Base-by-base conservation (phyloP, 306 rosid genomes). In the Coriaria nepalensis region DNA sequence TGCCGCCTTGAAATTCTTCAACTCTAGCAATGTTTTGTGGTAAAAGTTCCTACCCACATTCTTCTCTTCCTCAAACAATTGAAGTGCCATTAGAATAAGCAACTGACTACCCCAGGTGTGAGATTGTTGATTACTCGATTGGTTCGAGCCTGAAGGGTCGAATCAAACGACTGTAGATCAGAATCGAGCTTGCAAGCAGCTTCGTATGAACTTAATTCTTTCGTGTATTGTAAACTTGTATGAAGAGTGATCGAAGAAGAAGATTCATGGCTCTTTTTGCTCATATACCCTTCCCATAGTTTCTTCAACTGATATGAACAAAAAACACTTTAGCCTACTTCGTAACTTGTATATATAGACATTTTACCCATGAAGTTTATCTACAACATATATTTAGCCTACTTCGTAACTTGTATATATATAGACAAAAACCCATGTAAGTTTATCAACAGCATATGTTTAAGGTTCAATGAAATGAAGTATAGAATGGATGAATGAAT, bases 121-220 rank as follows among this genome's bases (percentile, higher is more conserved):
- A 90, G 81, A 5, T 84, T 68, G 50, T 67, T 84, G 70, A 90
- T 90, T n/a, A 79, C 82, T 49, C 69, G 84, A 48, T 77, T 71
- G 44, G 95, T 90, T 15, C 97, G 74, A 8, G 81, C 59, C 47
- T 79, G 95, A 45, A 90, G 77, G 5, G 61, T 70, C 50, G 68
- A 61, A 68, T 90, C 95, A 44, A 90, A 90, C 33, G 80, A 60
- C 37, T 77, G 93, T 70, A 79, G 60, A 50, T 81, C 97, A 15
- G 75, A 43, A 53, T 90, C 97, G 6, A 61, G 48, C 70, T 64
- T 78, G 72, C 95, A 84, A 11, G 93, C 97, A 15, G 84, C 95
- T 52, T 78, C 95, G 37, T 84, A 90, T 0, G 95, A 74, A 35
- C 75, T 76, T 58, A 90, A 51, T 36, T 88, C 92, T 5, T 78